phyloP scores from a whole-genome alignment of 768 basidiomycete genomes.

The Hortiboletus campestris region DNA sequence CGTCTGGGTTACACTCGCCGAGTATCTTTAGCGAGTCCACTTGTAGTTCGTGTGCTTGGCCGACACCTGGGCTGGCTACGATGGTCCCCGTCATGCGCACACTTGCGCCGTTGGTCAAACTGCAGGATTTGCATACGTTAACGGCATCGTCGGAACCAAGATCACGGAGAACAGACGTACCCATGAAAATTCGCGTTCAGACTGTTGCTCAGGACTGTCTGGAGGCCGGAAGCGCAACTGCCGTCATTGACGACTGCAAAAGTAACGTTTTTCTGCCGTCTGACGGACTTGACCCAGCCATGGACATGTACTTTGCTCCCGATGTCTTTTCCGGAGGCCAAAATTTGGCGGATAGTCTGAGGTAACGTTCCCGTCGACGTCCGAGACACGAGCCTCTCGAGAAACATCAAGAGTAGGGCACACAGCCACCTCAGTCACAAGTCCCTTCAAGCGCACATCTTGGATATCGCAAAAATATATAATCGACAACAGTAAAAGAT shows the following conservation, averaged over 20 bases:
- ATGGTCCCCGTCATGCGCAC: conserved; percentile 50
- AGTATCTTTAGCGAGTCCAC: conserved; percentile 47
- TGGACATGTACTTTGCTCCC: conserved; percentile 45
- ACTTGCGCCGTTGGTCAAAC: conserved; percentile 54
- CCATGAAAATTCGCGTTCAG: conserved; percentile 15
- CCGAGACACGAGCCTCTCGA: conserved; percentile 27
- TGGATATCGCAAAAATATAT: not conserved
- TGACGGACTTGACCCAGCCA: conserved; percentile 85
- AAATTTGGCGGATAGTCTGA: conserved; percentile 37
- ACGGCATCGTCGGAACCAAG: not conserved
- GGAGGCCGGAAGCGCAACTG: conserved; percentile 64
- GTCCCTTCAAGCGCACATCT: not conserved
- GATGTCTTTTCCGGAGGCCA: conserved; percentile 20
- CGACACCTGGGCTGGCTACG: conserved; percentile 44
- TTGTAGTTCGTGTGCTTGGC: conserved; percentile 52
- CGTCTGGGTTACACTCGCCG: conserved; percentile 58
- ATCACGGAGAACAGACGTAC: conserved; percentile 6
- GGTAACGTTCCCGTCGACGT: conserved; percentile 29
- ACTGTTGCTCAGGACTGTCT: conserved; percentile 63
- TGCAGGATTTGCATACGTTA: conserved; percentile 20
- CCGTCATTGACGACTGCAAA: conserved; percentile 86
- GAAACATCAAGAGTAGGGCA: conserved; percentile 19
- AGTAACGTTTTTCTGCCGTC: conserved; percentile 84
- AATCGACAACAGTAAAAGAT: conserved; percentile 10
- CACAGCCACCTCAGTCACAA: conserved; percentile 26